phyloP scores from a whole-genome alignment of 352 stramenopile genomes.

The Aphanomyces invadans region DNA sequence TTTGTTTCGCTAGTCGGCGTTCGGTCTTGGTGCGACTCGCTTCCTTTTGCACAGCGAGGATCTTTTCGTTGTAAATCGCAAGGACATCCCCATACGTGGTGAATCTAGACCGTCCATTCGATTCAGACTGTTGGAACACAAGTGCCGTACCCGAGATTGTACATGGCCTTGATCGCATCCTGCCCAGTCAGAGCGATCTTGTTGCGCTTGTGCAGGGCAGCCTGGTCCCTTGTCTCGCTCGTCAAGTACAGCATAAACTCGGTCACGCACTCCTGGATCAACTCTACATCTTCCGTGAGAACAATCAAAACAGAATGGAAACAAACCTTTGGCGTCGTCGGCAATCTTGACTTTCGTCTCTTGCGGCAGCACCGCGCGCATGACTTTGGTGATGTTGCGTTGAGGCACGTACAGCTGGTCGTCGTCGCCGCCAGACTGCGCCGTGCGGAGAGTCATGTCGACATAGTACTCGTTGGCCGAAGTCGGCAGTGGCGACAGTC shows the following conservation, averaged over 20 bases:
- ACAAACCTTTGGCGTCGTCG: constrained; percentile 49
- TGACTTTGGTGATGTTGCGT: constrained; percentile 65
- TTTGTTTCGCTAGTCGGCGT: constrained; percentile 3
- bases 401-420: constrained; percentile 71
- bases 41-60: constrained; percentile 49
- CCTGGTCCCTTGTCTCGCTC: constrained; percentile 66
- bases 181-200: constrained; percentile 46
- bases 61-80: constrained; percentile 54
- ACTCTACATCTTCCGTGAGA: constrained; percentile 29
- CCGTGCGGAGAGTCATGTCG: constrained; percentile 35
- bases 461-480: constrained; percentile 26
- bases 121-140: background rate
- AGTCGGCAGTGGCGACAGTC: background rate
- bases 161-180: constrained; percentile 52
- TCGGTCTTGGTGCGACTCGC: constrained; percentile 50
- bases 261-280: constrained; percentile 81
- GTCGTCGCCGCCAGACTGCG: constrained; percentile 39
- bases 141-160: constrained; percentile 41
- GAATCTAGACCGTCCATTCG: constrained; percentile 27
- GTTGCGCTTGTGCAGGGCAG: constrained; percentile 59
- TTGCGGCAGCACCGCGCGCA: constrained; percentile 42
- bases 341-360: constrained; percentile 52
- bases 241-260: constrained; percentile 79
- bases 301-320: too few species aligned
- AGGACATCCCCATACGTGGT: constrained; percentile 57